Percentiles rank a stretch among this genome's conserved stretches.
These are phyloP conservation scores for Pyrenula aspistea DNA, from an alignment of 495 filamentous ascomycete genomes.

Conservation along the genomic window DNA sequence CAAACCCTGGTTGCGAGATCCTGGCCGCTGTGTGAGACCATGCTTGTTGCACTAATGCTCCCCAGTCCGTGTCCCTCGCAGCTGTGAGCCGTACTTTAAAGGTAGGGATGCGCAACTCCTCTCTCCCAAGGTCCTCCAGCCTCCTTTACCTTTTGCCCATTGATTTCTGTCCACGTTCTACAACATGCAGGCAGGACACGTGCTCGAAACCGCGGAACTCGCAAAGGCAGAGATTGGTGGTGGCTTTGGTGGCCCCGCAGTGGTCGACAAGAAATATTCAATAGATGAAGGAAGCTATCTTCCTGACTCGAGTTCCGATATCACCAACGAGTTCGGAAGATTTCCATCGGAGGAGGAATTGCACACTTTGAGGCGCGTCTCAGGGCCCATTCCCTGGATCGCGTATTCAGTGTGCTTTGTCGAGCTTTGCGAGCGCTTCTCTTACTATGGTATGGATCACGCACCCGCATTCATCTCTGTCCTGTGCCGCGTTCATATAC, in stretches of 20 bases:
- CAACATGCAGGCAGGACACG: not conserved
- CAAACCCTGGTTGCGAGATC: not conserved
- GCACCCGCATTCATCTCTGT: no score
- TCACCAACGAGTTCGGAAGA: not conserved
- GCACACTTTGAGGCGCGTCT: slow-evolving; percentile 47
- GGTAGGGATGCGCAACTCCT: not conserved
- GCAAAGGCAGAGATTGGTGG: not conserved
- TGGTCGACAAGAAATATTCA: not conserved
- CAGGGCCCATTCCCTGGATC: slow-evolving; percentile 51
- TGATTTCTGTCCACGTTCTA: not conserved
- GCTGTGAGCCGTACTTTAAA: not conserved
- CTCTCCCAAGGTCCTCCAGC: not conserved
- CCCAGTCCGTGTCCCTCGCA: no score
- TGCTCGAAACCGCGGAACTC: not conserved
- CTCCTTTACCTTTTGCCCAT: not conserved
- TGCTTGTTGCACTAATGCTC: not conserved
- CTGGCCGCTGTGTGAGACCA: not conserved
- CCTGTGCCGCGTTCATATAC: no score
- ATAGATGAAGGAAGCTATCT: not conserved
- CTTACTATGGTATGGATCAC: slow-evolving; percentile 67
- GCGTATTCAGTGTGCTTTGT: slow-evolving; percentile 62
- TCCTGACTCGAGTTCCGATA: not conserved
- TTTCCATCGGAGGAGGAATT: slow-evolving; percentile 48
- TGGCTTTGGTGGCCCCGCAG: not conserved
- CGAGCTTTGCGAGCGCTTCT: slow-evolving; percentile 69